Evolutionary conservation across 2,329 filamentous ascomycete genomes (phyloP), one percentile per base, ranked within the genome.

Genomic region (Ceratocystis albifundus): DNA sequence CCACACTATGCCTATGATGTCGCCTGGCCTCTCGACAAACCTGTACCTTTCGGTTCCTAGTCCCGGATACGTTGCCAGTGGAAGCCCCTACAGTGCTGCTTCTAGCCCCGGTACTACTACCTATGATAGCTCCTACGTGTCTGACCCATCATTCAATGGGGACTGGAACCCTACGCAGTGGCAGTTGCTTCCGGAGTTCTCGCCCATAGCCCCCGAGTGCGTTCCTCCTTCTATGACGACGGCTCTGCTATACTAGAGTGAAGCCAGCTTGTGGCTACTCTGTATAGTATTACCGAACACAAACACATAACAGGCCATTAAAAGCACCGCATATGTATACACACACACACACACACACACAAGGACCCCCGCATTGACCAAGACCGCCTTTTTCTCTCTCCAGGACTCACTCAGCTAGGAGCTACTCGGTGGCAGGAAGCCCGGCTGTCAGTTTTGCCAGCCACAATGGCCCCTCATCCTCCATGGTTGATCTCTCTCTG

Each of bases 171-270:
- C 64, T 22, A 22, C 53, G 55, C 63, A 30, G 63, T 65, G 63
- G 63, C 63, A 55, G 50, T 30, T 65, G 48, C 30, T 65, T 32
- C 48, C 63, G 30, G 63, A 65, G 50, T 65, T 50, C 61, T 61
- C 63, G 66, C 41, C 55, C 46, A 64, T 67, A 55, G 66, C 62
- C 55, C 55, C 66, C 55, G 66, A 67, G 66, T 67, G 66, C 66
- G 66, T 67, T 65, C 62, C 53, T 61, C 62, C 66, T 67, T 67
- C 55, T 45, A 62, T 64, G 62, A 61, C 55, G 62, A 61, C 59
- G 55, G 53, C 62, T 65, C 66, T 65, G 46, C 62, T 67, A 15
- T 67, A 61, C 28, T 55, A 67, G 45, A 62, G 45, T 41, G 61
- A 62, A 55, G 62, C 66, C 62, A 61, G 36, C 48, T 12, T 57